Conservation (phyloP, 192 early-diverging fungal species). For the Coemansia sp. region DNA sequence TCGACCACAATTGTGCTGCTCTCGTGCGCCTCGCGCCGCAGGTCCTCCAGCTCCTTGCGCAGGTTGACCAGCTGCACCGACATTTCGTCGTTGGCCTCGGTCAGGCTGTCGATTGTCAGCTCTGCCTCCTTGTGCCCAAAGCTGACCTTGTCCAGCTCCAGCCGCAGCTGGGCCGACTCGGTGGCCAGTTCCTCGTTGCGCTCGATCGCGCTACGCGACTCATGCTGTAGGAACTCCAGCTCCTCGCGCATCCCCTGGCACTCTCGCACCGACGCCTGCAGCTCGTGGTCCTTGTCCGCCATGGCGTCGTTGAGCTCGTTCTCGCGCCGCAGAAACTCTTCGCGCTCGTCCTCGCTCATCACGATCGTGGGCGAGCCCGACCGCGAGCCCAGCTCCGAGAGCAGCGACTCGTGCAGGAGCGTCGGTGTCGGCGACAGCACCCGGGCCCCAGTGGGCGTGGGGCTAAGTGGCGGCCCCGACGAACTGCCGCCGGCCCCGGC, state of each 20-base stretch:
- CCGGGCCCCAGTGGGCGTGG: conserved; percentile 31
- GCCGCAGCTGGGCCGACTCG: conserved; percentile 69
- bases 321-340: conserved; percentile 91
- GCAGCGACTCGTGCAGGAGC: conserved; percentile 41
- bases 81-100: conserved; percentile 79
- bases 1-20: conserved; percentile 8
- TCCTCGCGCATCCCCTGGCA: conserved; percentile 67
- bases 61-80: conserved; percentile 65
- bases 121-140: conserved; percentile 85
- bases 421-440: conserved; percentile 40
- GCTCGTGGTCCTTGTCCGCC: conserved; percentile 83
- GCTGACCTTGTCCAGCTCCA: conserved; percentile 81
- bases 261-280: conserved; percentile 57
- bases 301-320: conserved; percentile 93
- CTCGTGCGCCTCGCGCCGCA: conserved; percentile 30
- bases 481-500: conserved; percentile 32
- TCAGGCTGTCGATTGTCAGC: conserved; percentile 85
- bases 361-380: conserved; percentile 67
- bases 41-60: conserved; percentile 59
- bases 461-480: conserved; percentile 31
- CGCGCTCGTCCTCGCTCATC: conserved; percentile 83
- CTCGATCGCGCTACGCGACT: conserved; percentile 49
- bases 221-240: conserved; percentile 60
- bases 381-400: conserved; percentile 41
- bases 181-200: conserved; percentile 69